These are phyloP conservation scores for Russula abietina DNA, from an alignment of 768 basidiomycete species.

Conservation along the genomic window DNA sequence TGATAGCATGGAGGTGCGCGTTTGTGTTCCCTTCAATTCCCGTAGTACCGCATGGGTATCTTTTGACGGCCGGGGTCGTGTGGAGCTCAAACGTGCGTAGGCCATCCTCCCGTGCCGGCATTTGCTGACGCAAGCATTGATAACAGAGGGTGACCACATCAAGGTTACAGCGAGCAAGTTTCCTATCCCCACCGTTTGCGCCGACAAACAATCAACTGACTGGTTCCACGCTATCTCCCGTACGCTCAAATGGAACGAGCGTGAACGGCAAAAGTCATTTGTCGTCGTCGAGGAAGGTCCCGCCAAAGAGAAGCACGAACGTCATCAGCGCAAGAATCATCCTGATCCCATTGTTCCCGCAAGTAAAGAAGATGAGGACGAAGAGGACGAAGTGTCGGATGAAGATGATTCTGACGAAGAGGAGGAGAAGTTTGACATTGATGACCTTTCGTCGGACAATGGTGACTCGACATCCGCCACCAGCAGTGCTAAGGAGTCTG, in stretches of 20 bases:
- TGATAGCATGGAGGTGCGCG: conserved; percentile 95
- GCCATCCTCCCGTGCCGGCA: neutral
- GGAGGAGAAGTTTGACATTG: conserved; percentile 88
- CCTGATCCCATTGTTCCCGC: conserved; percentile 2
- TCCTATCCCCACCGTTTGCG: conserved; percentile 98
- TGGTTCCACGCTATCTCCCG: conserved; percentile 98
- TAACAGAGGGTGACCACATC: conserved; percentile 95
- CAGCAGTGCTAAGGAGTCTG: neutral
- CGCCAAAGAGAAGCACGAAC: conserved; percentile 31
- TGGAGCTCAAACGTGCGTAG: conserved; percentile 85
- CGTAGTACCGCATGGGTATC: conserved; percentile 98
- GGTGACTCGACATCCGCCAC: conserved; percentile 1
- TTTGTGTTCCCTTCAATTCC: conserved; percentile 99
- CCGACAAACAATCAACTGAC: conserved; percentile 94
- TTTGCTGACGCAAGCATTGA: conserved; percentile 11
- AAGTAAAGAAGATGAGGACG: conserved; percentile 27
- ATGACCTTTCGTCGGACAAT: conserved; percentile 52
- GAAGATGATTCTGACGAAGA: conserved; percentile 51
- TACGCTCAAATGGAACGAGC: conserved; percentile 98
- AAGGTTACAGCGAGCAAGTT: conserved; percentile 96
- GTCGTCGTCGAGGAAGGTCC: conserved; percentile 93
- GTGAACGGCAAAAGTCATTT: conserved; percentile 97
- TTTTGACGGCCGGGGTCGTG: conserved; percentile 94
- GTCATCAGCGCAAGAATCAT: neutral
- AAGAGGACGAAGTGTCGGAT: conserved; percentile 34